These are phyloP conservation scores for Hortaea werneckii DNA, from an alignment of 2,329 filamentous ascomycete genomes.

Conservation along the genomic window DNA sequence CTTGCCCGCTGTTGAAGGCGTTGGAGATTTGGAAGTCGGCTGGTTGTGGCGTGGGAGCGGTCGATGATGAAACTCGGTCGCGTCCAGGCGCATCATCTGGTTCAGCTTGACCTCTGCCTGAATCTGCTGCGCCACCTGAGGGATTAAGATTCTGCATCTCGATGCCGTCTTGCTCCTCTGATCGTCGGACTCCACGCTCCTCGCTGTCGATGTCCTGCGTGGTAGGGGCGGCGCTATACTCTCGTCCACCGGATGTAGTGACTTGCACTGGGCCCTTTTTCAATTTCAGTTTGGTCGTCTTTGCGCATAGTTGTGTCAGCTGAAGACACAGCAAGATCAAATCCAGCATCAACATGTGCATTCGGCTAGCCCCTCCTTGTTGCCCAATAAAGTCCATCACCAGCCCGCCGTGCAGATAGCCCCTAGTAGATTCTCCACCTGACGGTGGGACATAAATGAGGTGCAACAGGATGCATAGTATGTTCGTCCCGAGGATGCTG, in stretches of 20 bases:
- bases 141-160: conserved; percentile 30
- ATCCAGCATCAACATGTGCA: conserved; percentile 44
- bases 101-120: neutral
- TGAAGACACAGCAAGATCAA: conserved; percentile 45
- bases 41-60: conserved; percentile 7
- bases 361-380: conserved; percentile 44
- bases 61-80: conserved; percentile 9
- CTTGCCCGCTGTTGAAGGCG: conserved; percentile 37
- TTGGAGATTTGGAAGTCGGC: conserved; percentile 31
- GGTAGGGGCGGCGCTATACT: conserved; percentile 4
- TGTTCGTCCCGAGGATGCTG: conserved; percentile 44
- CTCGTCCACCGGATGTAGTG: conserved; percentile 2
- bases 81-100: neutral
- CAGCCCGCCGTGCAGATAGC: conserved; percentile 52
- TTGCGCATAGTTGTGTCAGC: conserved; percentile 46
- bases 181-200: conserved; percentile 44
- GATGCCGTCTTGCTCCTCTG: conserved; percentile 27
- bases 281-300: conserved; percentile 42
- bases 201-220: conserved; percentile 49
- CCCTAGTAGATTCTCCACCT: conserved; percentile 38
- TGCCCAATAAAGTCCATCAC: conserved; percentile 58
- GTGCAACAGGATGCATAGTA: conserved; percentile 48
- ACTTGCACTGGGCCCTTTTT: neutral
- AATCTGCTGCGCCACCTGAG: conserved; percentile 7
- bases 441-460: conserved; percentile 29